A percentile compares a stretch with the other conserved stretches of the same genome.
Evolutionary conservation across 2,329 filamentous ascomycete genomes (phyloP).

Genomic region (Xylariaceae sp.): DNA sequence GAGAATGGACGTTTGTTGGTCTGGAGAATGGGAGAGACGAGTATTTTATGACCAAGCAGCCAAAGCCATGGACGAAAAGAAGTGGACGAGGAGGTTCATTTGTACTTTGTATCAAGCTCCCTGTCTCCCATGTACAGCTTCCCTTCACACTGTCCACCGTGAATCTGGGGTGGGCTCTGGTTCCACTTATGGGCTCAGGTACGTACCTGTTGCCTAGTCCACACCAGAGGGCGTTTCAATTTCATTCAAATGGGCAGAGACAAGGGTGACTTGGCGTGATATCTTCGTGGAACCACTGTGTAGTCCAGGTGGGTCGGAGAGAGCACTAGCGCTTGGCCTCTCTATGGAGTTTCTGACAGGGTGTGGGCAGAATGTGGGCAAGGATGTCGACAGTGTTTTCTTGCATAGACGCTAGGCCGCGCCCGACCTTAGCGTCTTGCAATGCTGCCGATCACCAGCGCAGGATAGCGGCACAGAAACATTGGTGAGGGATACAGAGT

Average conservation of each 20-base stretch:
- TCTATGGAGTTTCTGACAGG: slow-evolving; percentile 7
- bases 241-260: slow-evolving; percentile 22
- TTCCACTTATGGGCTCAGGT: not conserved
- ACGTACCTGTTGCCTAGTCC: slow-evolving; percentile 23
- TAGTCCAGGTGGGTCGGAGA: slow-evolving; percentile 12
- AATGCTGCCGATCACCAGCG: slow-evolving; percentile 24
- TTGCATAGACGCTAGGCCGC: slow-evolving; percentile 24
- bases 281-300: slow-evolving; percentile 16
- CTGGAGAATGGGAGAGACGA: slow-evolving; percentile 9
- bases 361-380: slow-evolving; percentile 9
- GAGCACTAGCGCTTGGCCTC: slow-evolving; percentile 13
- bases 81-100: slow-evolving; percentile 29
- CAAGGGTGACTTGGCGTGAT: slow-evolving; percentile 20
- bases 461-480: slow-evolving; percentile 11
- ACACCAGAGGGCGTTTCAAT: slow-evolving; percentile 27
- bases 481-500: too few species aligned
- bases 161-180: slow-evolving; percentile 17
- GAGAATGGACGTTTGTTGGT: slow-evolving; percentile 6
- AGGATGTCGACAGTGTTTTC: slow-evolving; percentile 23
- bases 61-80: slow-evolving; percentile 15
- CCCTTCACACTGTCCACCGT: slow-evolving; percentile 3
- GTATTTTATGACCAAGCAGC: slow-evolving; percentile 15
- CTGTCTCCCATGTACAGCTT: slow-evolving; percentile 13
- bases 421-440: slow-evolving; percentile 25
- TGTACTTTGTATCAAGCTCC: slow-evolving; percentile 31